Conservation (phyloP, 169 alveolate genomes). For the Gregarina niphandrodes region DNA sequence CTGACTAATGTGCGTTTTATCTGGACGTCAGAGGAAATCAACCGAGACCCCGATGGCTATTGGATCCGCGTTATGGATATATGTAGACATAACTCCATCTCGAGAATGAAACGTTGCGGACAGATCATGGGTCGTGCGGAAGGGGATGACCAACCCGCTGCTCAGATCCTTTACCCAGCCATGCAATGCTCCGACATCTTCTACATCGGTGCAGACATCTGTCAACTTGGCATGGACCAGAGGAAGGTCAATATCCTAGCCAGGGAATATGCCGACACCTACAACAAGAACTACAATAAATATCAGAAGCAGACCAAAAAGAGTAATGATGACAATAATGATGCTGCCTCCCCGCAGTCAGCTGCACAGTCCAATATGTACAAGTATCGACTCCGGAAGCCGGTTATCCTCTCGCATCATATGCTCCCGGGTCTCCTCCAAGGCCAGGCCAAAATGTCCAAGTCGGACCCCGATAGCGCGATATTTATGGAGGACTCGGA, state of each 20-base stretch:
- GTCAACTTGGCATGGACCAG: slow-evolving; percentile 94
- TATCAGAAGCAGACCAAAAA: neutral
- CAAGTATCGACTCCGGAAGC: slow-evolving; percentile 27
- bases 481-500: slow-evolving; percentile 86
- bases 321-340: neutral
- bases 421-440: slow-evolving; percentile 83
- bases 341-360: slow-evolving; percentile 48
- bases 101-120: slow-evolving; percentile 82
- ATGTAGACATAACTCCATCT: slow-evolving; percentile 61
- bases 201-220: slow-evolving; percentile 84
- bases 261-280: slow-evolving; percentile 45
- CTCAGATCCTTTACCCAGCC: slow-evolving; percentile 44
- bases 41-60: slow-evolving; percentile 67
- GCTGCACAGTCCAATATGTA: neutral
- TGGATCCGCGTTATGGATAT: slow-evolving; percentile 88
- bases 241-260: slow-evolving; percentile 97
- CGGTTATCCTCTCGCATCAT: slow-evolving; percentile 72
- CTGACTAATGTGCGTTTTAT: slow-evolving; percentile 77
- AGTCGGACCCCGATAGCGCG: slow-evolving; percentile 68
- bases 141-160: slow-evolving; percentile 70
- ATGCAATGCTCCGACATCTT: slow-evolving; percentile 95
- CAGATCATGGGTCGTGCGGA: slow-evolving; percentile 94
- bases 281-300: neutral
- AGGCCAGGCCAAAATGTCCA: slow-evolving; percentile 92
- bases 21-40: slow-evolving; percentile 95